Base-by-base conservation (phyloP, 2,329 filamentous ascomycete species). In the Albifimbria verrucaria region DNA sequence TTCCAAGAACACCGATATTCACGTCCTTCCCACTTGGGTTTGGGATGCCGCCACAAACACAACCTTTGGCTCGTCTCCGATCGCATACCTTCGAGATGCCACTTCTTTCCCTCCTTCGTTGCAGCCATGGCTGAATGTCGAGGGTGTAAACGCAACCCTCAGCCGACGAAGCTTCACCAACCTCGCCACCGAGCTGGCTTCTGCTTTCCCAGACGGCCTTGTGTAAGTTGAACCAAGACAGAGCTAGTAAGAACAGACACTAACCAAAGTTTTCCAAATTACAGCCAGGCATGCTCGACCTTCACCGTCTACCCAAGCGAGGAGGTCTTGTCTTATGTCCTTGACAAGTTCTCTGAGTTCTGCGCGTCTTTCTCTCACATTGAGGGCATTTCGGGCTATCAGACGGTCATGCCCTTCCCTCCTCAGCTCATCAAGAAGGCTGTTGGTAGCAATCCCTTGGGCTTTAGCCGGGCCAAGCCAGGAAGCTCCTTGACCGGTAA, bases 201-300 rank as follows among this genome's bases (percentile, higher is more conserved):
- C 18, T n/a, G 22, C 42, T 21, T 44, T 23, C 18, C 18, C 18
- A 5, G 42, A 44, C 20, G 42, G 42, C 5, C 42, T 44, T 20
- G 42, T 44, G 42, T 44, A 44, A 44, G 42, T 39, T 43, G n/a
- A 21, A n/a, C n/a, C n/a, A n/a, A n/a, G n/a, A n/a, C n/a, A n/a
- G n/a, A n/a, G n/a, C n/a, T n/a, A n/a, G n/a, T n/a, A n/a, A n/a
- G n/a, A n/a, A n/a, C n/a, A n/a, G n/a, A n/a, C n/a, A 7, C 42
- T 44, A 44, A 21, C 20, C 42, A 5, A 44, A 10, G 20, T 12
- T 20, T 21, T 21, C 10, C 10, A n/a, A 7, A 44, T n/a, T 44
- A 11, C 18, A 44, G 42, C 12, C 42, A 44, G 22, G 42, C 18
- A 6, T 7, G 6, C 7, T 23, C 18, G 11, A 44, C 42, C 22